Evolutionary conservation across 257 asterid genomes (phyloP), one percentile per base, ranked within the genome.

Genomic region (Lycium ferocissimum): DNA sequence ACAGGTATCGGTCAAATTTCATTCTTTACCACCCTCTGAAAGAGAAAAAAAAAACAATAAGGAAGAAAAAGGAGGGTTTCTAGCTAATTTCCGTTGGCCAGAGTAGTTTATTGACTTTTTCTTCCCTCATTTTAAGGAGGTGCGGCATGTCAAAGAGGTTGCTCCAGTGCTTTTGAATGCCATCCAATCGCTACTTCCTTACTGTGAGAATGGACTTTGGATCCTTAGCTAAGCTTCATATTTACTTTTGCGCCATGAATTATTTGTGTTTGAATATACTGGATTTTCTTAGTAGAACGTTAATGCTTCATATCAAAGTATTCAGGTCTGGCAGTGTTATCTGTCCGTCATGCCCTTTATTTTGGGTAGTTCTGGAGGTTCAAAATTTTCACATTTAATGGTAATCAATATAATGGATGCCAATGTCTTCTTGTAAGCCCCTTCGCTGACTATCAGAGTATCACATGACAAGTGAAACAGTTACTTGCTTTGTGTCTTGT

Each of bases 121-220:
- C n/a, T 61, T 14, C 53, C 3, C 37, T 22, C 3, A 61, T 79
- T 82, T 89, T 47, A 86, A 97, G 99, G 99, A 95, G 94, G 99
- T 97, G 81, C 92, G 91, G 80, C 97, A 92, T 84, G 96, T 97
- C 89, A 94, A 93, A 94, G 94, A 90, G 86, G 97, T 97, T 87
- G 90, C 94, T 85, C 97, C 99, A 51, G 91, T 90, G 69, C 87
- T 95, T 92, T 90, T 97, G 93, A 92, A 89, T 84, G 98, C 98
- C 72, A 86, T 95, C 88, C 98, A 91, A 80, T 89, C 98, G 14
- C 87, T 97, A 86, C 91, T 95, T 53, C 96, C 93, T 26, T 92
- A 91, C 87, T 95, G 99, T 97, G 89, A 92, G 99, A 82, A 87
- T 83, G 86, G 85, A 85, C 81, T 85, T 81, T 79, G 59, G 67